Percentiles rank a stretch among this genome's conserved stretches.
These are phyloP conservation scores for Ottelia alismoides DNA, from an alignment of 106 monocot genomes.

Conservation along the genomic window DNA sequence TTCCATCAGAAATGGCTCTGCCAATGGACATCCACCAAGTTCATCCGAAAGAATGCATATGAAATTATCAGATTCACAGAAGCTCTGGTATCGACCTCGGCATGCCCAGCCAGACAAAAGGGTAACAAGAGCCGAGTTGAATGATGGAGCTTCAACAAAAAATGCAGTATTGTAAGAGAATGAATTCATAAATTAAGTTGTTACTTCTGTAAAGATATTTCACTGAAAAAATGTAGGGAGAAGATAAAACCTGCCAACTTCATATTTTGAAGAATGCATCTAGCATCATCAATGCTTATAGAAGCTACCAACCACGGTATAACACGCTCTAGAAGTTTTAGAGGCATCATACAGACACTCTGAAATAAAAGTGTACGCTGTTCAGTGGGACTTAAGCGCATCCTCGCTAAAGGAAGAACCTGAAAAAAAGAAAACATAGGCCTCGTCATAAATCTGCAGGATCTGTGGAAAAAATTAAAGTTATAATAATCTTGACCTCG, in stretches of 20 bases:
- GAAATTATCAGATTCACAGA: constrained; percentile 29
- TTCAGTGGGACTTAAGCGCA: constrained; percentile 60
- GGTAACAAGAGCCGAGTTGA: constrained; percentile 63
- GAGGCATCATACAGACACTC: constrained; percentile 84
- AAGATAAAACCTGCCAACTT: constrained; percentile 72
- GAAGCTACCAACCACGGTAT: constrained; percentile 84
- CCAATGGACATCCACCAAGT: too few species aligned
- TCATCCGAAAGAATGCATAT: too few species aligned
- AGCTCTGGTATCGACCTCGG: constrained; percentile 55
- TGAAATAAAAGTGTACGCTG: constrained; percentile 70
- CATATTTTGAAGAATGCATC: constrained; percentile 71
- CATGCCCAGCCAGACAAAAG: constrained; percentile 98
- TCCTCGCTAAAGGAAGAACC: constrained; percentile 91
- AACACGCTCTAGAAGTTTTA: constrained; percentile 86
- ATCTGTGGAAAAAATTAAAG: too few species aligned
- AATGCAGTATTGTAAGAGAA: too few species aligned
- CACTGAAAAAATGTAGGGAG: too few species aligned
- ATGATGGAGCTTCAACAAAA: constrained; percentile 75
- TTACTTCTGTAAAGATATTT: too few species aligned
- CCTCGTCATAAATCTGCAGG: too few species aligned
- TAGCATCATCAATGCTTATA: constrained; percentile 61
- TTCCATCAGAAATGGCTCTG: too few species aligned
- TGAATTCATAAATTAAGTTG: too few species aligned
- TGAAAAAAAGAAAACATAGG: constrained; percentile 20
- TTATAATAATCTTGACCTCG: too few species aligned